phyloP scores from a whole-genome alignment of 805 yeast species.

The Wickerhamomyces queroliae region DNA sequence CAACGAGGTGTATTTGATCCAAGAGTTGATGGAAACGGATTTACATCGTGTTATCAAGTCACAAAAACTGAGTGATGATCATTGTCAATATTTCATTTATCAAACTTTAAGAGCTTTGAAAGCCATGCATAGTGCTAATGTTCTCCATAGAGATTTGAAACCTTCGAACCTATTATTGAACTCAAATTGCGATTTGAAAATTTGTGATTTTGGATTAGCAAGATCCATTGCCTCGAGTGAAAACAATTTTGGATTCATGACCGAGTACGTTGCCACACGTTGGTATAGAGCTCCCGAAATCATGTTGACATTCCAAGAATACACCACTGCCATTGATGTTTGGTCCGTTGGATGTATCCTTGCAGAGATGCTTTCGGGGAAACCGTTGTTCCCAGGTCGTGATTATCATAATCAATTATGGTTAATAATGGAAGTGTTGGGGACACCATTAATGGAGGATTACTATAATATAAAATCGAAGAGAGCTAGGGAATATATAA shows the following conservation, averaged over 20 bases:
- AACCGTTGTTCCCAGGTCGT: conserved; percentile 70
- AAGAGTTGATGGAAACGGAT: conserved; percentile 76
- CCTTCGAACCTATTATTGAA: conserved; percentile 68
- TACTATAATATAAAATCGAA: conserved; percentile 66
- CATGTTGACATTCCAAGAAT: conserved; percentile 67
- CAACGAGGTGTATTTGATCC: conserved; percentile 68
- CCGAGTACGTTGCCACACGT: conserved; percentile 80
- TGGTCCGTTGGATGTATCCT: conserved; percentile 81
- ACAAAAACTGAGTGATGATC: conserved; percentile 56
- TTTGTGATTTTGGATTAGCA: conserved; percentile 77
- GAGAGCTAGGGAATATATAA: conserved; percentile 72
- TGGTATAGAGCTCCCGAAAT: conserved; percentile 87
- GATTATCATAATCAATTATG: conserved; percentile 66
- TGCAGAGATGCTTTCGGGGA: conserved; percentile 55
- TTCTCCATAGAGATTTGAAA: conserved; percentile 72
- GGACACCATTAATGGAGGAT: conserved; percentile 72
- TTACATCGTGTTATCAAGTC: conserved; percentile 56
- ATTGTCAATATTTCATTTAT: conserved; percentile 63
- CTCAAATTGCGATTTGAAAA: conserved; percentile 66
- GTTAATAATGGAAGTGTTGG: conserved; percentile 61
- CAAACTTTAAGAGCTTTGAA: conserved; percentile 68
- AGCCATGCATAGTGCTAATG: conserved; percentile 65
- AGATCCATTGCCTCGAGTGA: conserved; percentile 47
- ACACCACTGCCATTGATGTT: conserved; percentile 70
- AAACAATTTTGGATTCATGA: conserved; percentile 48